phyloP scores from a whole-genome alignment of 2,329 filamentous ascomycete genomes.

The Pseudocercospora eumusae region DNA sequence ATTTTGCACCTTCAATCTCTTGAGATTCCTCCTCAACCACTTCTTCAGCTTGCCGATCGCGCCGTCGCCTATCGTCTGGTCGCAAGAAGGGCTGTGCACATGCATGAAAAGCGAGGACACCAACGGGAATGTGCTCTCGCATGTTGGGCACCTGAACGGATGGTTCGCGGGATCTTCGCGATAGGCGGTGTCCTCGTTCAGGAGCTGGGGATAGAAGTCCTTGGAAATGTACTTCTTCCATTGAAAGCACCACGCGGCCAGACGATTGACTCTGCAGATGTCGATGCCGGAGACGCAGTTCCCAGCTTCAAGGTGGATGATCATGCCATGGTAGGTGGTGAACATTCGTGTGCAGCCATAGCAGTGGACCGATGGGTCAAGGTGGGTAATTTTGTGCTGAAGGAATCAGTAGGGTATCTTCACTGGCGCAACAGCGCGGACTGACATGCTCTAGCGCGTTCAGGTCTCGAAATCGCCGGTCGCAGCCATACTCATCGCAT shows the following conservation, averaged over 20 bases:
- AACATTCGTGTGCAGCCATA: slow-evolving; percentile 17
- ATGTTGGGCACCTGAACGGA: slow-evolving; percentile 18
- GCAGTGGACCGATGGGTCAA: neutral
- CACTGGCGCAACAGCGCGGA: neutral
- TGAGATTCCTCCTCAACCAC: neutral
- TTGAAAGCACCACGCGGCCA: slow-evolving; percentile 21
- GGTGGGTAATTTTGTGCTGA: neutral
- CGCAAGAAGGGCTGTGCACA: neutral
- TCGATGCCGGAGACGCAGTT: slow-evolving; percentile 16
- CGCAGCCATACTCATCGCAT: neutral
- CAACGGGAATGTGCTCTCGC: neutral
- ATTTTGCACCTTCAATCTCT: neutral
- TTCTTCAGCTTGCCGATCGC: neutral
- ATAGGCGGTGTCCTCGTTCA: neutral
- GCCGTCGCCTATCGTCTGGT: neutral
- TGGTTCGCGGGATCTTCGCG: neutral
- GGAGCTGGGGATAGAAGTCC: slow-evolving; percentile 9
- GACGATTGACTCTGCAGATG: slow-evolving; percentile 12
- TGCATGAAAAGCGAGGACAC: neutral
- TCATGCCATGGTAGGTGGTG: slow-evolving; percentile 22
- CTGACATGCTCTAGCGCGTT: neutral
- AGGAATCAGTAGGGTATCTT: neutral
- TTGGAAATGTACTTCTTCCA: slow-evolving; percentile 21
- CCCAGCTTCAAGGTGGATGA: slow-evolving; percentile 22
- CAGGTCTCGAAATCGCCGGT: neutral